A percentile compares a stretch with the other conserved stretches of the same genome.
These are phyloP conservation scores for Globisporangium cystogenes DNA, from an alignment of 352 stramenopile species.

Conservation along the genomic window DNA sequence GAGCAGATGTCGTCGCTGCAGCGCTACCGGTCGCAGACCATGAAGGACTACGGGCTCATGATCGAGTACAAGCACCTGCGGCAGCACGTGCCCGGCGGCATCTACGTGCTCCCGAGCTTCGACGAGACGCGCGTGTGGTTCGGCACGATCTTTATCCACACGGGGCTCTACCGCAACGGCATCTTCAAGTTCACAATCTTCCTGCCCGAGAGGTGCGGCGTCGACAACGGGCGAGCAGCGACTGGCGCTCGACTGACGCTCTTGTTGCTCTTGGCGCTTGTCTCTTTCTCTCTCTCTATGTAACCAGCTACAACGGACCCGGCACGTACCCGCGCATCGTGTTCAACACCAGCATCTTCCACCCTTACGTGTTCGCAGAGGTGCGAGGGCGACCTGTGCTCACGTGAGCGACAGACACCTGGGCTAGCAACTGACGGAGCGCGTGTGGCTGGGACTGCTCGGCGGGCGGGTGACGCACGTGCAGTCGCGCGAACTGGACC, in stretches of 20 bases:
- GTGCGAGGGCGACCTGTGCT: slow-evolving; percentile 15
- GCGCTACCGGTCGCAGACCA: slow-evolving; percentile 80
- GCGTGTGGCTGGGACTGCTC: no score
- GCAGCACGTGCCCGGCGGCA: slow-evolving; percentile 90
- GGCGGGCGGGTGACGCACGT: neutral
- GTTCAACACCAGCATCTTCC: slow-evolving; percentile 92
- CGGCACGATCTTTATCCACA: slow-evolving; percentile 95
- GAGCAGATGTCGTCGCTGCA: slow-evolving; percentile 80
- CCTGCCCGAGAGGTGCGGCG: slow-evolving; percentile 54
- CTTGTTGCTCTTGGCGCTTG: neutral
- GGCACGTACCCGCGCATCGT: slow-evolving; percentile 90
- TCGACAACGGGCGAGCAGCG: no score
- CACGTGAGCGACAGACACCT: no score
- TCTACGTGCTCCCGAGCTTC: slow-evolving; percentile 94
- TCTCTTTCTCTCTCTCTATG: neutral
- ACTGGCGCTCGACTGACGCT: neutral
- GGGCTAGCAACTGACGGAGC: neutral
- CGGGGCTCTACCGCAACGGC: slow-evolving; percentile 92
- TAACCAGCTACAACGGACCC: slow-evolving; percentile 89
- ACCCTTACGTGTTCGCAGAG: slow-evolving; percentile 89
- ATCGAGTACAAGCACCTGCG: slow-evolving; percentile 98
- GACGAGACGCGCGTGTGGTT: slow-evolving; percentile 91
- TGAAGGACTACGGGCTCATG: slow-evolving; percentile 95
- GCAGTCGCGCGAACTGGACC: slow-evolving; percentile 86
- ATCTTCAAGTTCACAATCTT: slow-evolving; percentile 97